Percentiles rank a stretch among this genome's conserved stretches.
Conservation (phyloP, 2,329 filamentous ascomycete species). For the Whalleya microplaca region DNA sequence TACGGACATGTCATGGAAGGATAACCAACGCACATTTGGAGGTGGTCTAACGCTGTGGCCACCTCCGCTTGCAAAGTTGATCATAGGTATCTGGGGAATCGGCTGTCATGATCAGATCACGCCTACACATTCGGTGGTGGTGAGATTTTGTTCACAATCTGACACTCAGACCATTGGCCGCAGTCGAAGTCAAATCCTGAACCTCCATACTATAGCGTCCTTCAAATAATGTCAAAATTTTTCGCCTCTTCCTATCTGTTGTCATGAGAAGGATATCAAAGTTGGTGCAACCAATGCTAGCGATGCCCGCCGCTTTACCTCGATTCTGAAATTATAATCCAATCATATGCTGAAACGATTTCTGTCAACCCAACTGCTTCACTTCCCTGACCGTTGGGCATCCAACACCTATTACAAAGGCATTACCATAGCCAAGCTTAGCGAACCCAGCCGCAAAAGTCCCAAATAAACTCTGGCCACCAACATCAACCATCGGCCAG, state of each 20-base stretch:
- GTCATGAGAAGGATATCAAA: not conserved
- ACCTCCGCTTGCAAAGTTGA: slow-evolving; percentile 16
- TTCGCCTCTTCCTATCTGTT: not conserved
- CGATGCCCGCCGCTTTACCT: not conserved
- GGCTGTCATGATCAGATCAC: not conserved
- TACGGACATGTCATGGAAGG: not conserved
- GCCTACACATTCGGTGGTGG: not conserved
- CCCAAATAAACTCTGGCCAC: too few species aligned
- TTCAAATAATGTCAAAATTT: not conserved
- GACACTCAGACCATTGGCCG: not conserved
- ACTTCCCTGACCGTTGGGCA: not conserved
- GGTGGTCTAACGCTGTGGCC: slow-evolving; percentile 18
- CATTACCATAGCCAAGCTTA: too few species aligned
- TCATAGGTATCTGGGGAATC: not conserved
- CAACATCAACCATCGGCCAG: too few species aligned
- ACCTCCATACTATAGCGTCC: not conserved
- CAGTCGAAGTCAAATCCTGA: not conserved
- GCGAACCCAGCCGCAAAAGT: too few species aligned
- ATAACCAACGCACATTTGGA: slow-evolving; percentile 12
- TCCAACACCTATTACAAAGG: not conserved
- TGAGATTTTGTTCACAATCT: not conserved
- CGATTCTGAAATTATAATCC: not conserved
- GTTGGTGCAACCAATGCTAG: too few species aligned
- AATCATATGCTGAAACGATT: not conserved
- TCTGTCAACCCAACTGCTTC: not conserved